Evolutionary conservation across 148 eudicot genomes (phyloP).

Genomic region (Rhododendron molle): DNA sequence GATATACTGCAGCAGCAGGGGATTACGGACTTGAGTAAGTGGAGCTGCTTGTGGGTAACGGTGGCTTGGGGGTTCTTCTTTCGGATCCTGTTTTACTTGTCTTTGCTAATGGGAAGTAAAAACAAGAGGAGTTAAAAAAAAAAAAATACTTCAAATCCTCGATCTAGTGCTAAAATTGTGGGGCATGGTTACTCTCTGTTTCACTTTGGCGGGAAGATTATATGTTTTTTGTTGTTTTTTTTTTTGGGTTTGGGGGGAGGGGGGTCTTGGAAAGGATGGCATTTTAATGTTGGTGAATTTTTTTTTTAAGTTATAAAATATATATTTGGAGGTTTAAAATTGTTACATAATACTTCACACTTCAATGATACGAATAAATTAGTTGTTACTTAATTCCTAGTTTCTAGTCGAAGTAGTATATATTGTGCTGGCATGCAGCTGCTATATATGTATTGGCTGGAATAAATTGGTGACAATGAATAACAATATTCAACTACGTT

Average conservation of each 20-base stretch:
- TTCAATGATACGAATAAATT: background rate
- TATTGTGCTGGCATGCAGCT: background rate
- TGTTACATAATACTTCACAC: background rate
- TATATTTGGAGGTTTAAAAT: background rate
- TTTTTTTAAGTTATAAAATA: background rate
- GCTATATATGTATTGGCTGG: background rate
- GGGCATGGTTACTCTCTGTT: background rate
- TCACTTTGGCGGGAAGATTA: background rate
- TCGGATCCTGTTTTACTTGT: constrained; percentile 65
- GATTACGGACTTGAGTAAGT: constrained; percentile 59
- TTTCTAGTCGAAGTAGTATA: background rate
- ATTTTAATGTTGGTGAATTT: background rate
- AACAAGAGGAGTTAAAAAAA: constrained; percentile 64
- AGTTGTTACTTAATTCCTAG: background rate
- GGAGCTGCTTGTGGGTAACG: constrained; percentile 69
- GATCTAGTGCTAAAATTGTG: background rate
- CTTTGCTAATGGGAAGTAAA: constrained; percentile 66
- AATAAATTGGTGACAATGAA: too few species aligned
- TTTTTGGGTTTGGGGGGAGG: background rate
- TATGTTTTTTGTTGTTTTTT: background rate
- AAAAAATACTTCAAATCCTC: too few species aligned
- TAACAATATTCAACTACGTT: too few species aligned
- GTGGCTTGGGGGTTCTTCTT: constrained; percentile 94
- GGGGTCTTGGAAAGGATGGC: background rate
- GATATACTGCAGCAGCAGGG: constrained; percentile 74